Evolutionary conservation across 768 basidiomycete genomes (phyloP).

Genomic region (Ramaria rubella): DNA sequence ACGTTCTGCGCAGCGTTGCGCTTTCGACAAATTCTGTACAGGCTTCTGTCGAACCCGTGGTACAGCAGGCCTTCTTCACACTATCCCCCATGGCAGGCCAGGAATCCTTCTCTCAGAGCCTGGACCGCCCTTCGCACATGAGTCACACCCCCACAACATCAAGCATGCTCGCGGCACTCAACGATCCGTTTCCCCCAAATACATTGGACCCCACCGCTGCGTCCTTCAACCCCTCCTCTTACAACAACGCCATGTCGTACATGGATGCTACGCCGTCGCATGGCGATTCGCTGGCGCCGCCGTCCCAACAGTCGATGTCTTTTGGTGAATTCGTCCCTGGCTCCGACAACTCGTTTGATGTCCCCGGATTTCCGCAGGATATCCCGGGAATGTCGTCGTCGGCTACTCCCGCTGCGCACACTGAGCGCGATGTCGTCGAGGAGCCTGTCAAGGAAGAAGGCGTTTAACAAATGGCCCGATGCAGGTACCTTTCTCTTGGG

Average conservation of each 20-base stretch:
- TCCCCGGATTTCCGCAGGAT: slow-evolving; percentile 62
- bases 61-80: slow-evolving; percentile 84
- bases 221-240: slow-evolving; percentile 43
- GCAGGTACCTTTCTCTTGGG: neutral
- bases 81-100: slow-evolving; percentile 87
- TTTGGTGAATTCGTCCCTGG: slow-evolving; percentile 66
- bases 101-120: slow-evolving; percentile 57
- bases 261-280: slow-evolving; percentile 65
- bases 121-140: slow-evolving; percentile 65
- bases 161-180: slow-evolving; percentile 83
- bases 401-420: slow-evolving; percentile 39
- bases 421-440: slow-evolving; percentile 42
- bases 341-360: slow-evolving; percentile 52
- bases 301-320: slow-evolving; percentile 53
- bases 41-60: slow-evolving; percentile 85
- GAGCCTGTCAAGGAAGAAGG: slow-evolving; percentile 62
- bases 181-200: slow-evolving; percentile 60
- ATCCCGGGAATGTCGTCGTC: slow-evolving; percentile 22
- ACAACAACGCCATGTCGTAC: slow-evolving; percentile 47
- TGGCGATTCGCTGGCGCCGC: slow-evolving; percentile 55
- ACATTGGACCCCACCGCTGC: slow-evolving; percentile 59
- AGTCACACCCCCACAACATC: slow-evolving; percentile 80
- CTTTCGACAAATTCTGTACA: slow-evolving; percentile 88
- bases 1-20: slow-evolving; percentile 80
- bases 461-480: neutral